phyloP scores from a whole-genome alignment of 2,329 filamentous ascomycete species.

The Penicillium nordicum region DNA sequence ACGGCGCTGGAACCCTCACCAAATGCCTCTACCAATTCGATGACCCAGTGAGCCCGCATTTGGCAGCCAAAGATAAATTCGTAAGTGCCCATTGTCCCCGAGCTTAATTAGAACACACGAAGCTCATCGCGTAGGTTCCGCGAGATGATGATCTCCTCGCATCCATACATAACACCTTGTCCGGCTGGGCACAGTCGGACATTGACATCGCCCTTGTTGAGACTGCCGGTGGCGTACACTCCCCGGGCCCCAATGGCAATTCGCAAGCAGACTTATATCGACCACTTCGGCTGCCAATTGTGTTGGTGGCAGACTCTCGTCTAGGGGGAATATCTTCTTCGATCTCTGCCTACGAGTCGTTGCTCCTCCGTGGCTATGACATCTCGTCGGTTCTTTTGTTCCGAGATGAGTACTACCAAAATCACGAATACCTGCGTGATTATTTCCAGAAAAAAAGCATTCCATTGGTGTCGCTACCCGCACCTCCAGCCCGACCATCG shows the following conservation, averaged over 20 bases:
- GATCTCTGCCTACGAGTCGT: constrained; percentile 74
- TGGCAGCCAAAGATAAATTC: constrained; percentile 57
- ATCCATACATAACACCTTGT: constrained; percentile 47
- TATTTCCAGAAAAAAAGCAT: constrained; percentile 65
- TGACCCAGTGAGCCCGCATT: constrained; percentile 72
- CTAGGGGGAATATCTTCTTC: constrained; percentile 78
- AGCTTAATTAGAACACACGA: background rate
- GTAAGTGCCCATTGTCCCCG: constrained; percentile 10
- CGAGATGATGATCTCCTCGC: constrained; percentile 51
- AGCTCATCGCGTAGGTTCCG: constrained; percentile 41
- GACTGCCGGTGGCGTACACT: constrained; percentile 79
- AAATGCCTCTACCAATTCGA: constrained; percentile 68
- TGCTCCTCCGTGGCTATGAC: constrained; percentile 74
- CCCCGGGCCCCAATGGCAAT: constrained; percentile 70
- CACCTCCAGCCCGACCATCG: constrained; percentile 53
- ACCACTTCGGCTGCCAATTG: constrained; percentile 66
- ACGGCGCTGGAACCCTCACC: constrained; percentile 56
- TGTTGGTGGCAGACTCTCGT: constrained; percentile 71
- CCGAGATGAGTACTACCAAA: constrained; percentile 61
- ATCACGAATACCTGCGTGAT: constrained; percentile 62
- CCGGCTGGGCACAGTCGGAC: constrained; percentile 32
- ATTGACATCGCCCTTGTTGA: constrained; percentile 68
- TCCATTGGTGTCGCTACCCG: constrained; percentile 53
- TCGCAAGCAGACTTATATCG: constrained; percentile 76
- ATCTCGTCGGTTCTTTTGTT: constrained; percentile 69